Percentiles rank a stretch among this genome's conserved stretches.
These are phyloP conservation scores for Apiotrichum gracile DNA, from an alignment of 1,284 basidiomycete species.

Conservation along the genomic window DNA sequence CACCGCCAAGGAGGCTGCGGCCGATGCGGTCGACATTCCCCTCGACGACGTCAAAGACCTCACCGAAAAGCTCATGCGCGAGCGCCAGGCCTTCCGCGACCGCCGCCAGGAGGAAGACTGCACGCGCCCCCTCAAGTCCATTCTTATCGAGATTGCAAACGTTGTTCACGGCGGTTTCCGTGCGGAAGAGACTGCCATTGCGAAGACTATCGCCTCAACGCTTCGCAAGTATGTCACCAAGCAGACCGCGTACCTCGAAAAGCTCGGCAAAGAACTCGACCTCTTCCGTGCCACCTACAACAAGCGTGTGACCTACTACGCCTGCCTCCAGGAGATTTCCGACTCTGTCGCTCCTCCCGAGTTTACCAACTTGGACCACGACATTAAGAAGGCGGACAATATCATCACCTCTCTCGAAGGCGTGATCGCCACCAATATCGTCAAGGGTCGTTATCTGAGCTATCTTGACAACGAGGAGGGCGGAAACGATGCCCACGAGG, in stretches of 20 bases:
- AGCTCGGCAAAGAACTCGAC: constrained; percentile 42
- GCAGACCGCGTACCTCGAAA: constrained; percentile 22
- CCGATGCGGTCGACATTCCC: constrained; percentile 9
- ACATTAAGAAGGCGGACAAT: constrained; percentile 14
- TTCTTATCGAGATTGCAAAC: constrained; percentile 33
- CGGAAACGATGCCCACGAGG: constrained; percentile 27
- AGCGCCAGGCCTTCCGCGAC: constrained; percentile 37
- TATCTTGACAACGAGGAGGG: constrained; percentile 25
- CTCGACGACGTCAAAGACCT: constrained; percentile 27
- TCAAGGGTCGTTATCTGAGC: constrained; percentile 34
- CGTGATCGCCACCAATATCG: constrained; percentile 24
- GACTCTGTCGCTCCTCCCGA: constrained; percentile 36
- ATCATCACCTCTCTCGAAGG: constrained; percentile 23
- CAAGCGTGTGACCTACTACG: constrained; percentile 39
- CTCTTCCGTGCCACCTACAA: constrained; percentile 41
- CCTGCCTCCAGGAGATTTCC: constrained; percentile 42
- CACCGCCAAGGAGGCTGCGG: constrained; percentile 24
- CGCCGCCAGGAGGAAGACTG: constrained; percentile 29
- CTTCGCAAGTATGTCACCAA: constrained; percentile 8
- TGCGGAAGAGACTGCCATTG: constrained; percentile 8
- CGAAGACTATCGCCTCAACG: neutral
- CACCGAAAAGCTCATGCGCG: constrained; percentile 24
- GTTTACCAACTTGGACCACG: constrained; percentile 18
- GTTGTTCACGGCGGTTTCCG: constrained; percentile 7
- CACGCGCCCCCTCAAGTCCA: constrained; percentile 35